Percentiles rank a stretch among this genome's conserved stretches.
Evolutionary conservation across 2,329 filamentous ascomycete genomes (phyloP).

Genomic region (Diaporthe citrichinensis): DNA sequence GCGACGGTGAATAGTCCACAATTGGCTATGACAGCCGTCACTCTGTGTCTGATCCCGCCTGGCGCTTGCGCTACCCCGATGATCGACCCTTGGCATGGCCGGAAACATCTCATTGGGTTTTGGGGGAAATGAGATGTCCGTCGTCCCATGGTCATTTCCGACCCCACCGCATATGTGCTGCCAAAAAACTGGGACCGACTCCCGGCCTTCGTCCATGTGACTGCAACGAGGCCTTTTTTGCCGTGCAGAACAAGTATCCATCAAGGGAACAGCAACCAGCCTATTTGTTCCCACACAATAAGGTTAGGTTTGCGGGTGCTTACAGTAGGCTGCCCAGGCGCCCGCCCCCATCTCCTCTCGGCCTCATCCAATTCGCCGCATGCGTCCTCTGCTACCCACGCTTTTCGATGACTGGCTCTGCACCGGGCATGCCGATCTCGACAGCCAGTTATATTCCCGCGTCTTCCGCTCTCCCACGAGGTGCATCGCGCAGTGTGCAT

Average conservation of each 20-base stretch:
- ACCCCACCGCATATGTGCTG: not conserved
- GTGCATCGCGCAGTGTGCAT: not conserved
- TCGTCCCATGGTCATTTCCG: constrained; percentile 21
- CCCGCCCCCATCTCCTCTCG: constrained; percentile 7
- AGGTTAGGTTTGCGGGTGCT: constrained; percentile 28
- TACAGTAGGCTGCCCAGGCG: constrained; percentile 5
- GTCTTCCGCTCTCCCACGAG: not conserved
- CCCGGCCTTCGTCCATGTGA: constrained; percentile 22
- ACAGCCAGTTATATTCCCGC: not conserved
- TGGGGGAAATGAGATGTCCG: constrained; percentile 20
- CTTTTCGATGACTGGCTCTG: not conserved
- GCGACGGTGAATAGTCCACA: not conserved
- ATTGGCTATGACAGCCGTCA: constrained; percentile 7
- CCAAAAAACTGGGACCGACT: constrained; percentile 18
- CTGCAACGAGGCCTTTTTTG: not conserved
- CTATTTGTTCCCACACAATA: constrained; percentile 24
- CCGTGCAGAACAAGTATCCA: not conserved
- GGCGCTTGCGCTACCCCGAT: constrained; percentile 16
- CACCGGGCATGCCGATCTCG: not conserved
- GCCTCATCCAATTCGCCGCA: constrained; percentile 1
- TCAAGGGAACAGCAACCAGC: not conserved
- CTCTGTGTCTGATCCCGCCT: constrained; percentile 16
- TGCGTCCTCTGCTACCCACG: not conserved
- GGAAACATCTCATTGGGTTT: constrained; percentile 23
- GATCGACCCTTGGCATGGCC: constrained; percentile 23